These are phyloP conservation scores for Rhodomyrtus psidioides DNA, from an alignment of 441 rosid genomes.

Conservation along the genomic window DNA sequence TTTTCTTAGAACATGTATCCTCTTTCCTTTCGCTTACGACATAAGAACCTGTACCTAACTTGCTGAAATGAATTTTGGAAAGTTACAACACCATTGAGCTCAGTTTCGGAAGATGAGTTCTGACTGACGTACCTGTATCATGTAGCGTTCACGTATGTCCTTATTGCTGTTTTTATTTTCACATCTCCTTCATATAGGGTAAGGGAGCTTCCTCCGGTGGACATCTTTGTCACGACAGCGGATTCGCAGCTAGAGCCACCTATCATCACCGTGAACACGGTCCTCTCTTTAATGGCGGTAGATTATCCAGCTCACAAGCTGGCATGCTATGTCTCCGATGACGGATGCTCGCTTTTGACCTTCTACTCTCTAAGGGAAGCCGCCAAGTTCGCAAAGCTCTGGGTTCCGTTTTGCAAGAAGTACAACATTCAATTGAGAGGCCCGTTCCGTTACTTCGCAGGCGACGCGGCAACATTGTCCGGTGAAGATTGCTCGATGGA, in stretches of 20 bases:
- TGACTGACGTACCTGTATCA: neutral
- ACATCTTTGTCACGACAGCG: constrained; percentile 52
- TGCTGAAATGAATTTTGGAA: neutral
- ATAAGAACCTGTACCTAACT: neutral
- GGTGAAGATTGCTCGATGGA: constrained; percentile 3
- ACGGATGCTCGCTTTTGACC: constrained; percentile 53
- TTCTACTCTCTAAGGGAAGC: constrained; percentile 54
- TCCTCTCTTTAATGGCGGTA: constrained; percentile 59
- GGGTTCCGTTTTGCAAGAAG: constrained; percentile 81
- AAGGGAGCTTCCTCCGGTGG: constrained; percentile 34
- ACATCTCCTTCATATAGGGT: constrained; percentile 8
- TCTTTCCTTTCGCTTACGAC: neutral
- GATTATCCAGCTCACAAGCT: constrained; percentile 69
- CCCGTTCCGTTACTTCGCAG: constrained; percentile 57
- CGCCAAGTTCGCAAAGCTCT: constrained; percentile 50
- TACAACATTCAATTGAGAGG: constrained; percentile 45
- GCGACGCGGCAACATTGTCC: neutral
- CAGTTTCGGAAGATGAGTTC: neutral
- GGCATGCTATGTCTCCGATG: constrained; percentile 79
- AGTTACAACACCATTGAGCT: neutral
- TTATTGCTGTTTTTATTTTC: neutral
- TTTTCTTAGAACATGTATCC: neutral
- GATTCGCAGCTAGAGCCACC: constrained; percentile 44
- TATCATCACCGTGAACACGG: constrained; percentile 24
- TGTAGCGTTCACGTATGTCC: neutral